Conservation (phyloP, 176 grass and related monocot genomes). For the Rhynchospora pubera region DNA sequence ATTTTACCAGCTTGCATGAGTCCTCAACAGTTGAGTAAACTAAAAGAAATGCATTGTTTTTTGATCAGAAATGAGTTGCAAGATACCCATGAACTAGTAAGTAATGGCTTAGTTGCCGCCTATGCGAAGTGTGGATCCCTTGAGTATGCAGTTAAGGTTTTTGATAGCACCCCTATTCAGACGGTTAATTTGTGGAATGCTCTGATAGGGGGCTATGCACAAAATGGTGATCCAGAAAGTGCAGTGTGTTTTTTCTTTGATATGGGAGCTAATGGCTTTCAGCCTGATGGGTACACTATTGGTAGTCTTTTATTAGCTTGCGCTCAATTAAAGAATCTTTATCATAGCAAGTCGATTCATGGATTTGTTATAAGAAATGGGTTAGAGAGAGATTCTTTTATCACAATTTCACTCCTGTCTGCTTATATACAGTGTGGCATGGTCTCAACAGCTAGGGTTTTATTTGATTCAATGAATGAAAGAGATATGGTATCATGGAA, state of each 20-base stretch:
- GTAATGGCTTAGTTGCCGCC: conserved; percentile 49
- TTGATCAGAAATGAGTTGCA: conserved; percentile 35
- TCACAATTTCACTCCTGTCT: conserved; percentile 40
- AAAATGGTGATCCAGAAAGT: conserved; percentile 25
- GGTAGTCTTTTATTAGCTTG: conserved; percentile 55
- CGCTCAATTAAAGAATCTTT: conserved; percentile 27
- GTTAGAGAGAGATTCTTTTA: conserved; percentile 43
- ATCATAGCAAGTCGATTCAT: conserved; percentile 36
- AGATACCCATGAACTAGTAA: conserved; percentile 31
- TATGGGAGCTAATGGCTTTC: conserved; percentile 24
- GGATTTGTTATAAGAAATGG: conserved; percentile 56
- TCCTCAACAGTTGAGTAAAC: conserved; percentile 18
- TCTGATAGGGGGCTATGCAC: conserved; percentile 37
- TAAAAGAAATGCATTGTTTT: conserved; percentile 52
- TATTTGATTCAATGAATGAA: conserved; percentile 36
- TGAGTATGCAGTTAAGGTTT: conserved; percentile 28
- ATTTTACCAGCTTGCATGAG: conserved; percentile 31
- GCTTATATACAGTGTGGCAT: conserved; percentile 37
- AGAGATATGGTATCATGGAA: conserved; percentile 51
- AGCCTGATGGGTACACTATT: conserved; percentile 53
- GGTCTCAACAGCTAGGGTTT: conserved; percentile 3
- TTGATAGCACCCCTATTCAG: conserved; percentile 22
- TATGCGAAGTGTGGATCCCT: conserved; percentile 40
- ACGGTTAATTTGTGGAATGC: conserved; percentile 50
- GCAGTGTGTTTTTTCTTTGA: conserved; percentile 38